Percentiles rank a stretch among this genome's conserved stretches.
These are phyloP conservation scores for Inga oerstediana DNA, from an alignment of 306 rosid species.

Conservation along the genomic window DNA sequence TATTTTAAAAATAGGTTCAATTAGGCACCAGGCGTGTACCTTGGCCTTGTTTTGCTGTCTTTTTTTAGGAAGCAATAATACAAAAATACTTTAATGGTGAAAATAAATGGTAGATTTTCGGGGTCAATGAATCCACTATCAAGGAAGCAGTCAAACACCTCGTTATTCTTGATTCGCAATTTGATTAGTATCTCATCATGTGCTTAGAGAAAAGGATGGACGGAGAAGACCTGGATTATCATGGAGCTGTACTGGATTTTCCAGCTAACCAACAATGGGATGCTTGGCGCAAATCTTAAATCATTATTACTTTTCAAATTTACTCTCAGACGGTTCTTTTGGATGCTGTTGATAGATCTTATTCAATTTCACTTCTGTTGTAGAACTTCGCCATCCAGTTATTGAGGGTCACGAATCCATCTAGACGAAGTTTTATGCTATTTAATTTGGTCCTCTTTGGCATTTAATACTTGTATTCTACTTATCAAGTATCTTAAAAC, in stretches of 20 bases:
- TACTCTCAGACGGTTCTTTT: background rate
- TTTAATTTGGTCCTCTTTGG: background rate
- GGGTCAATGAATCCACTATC: constrained; percentile 10
- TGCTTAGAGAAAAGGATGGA: background rate
- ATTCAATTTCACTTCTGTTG: background rate
- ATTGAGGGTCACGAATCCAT: constrained; percentile 1
- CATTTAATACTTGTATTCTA: background rate
- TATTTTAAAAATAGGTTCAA: background rate
- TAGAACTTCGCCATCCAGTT: background rate
- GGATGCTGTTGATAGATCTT: background rate
- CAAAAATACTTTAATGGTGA: constrained; percentile 9
- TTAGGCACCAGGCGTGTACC: background rate
- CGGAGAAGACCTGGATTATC: background rate
- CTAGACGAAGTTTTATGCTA: constrained; percentile 4
- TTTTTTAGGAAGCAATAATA: constrained; percentile 10
- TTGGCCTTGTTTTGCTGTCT: constrained; percentile 9
- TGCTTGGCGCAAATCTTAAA: background rate
- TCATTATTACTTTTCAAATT: background rate
- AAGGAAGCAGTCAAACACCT: constrained; percentile 16
- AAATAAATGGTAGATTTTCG: background rate
- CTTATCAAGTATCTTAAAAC: background rate
- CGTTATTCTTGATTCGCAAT: background rate
- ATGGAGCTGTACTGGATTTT: background rate
- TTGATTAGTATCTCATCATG: background rate
- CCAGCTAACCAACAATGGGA: background rate